Evolutionary conservation across 805 yeast genomes (phyloP), one percentile per base, ranked within the genome.

Genomic region (Wickerhamomyces pijperi): DNA sequence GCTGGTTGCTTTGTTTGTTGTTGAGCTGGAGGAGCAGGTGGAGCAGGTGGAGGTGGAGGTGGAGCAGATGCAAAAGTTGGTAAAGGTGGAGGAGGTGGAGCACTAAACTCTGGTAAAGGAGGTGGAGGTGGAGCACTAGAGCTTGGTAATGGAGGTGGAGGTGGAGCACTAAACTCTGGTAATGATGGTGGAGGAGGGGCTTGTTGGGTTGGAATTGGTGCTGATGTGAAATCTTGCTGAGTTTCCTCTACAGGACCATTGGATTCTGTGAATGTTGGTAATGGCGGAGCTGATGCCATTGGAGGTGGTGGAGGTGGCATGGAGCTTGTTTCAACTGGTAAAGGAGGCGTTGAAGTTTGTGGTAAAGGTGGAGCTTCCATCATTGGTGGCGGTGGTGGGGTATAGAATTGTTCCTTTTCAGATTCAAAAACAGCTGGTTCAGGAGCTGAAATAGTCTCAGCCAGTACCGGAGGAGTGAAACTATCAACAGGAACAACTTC

Each of bases 131-230:
- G 56, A 4, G 57, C 54, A 18, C 55, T 38, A 18, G 51, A 49
- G n/a, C 48, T 36, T 7, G 59, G 58, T 4, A 56, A 44, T 14
- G 47, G 44, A 13, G 50, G 44, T 14, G 40, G 38, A 9, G 36
- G 37, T 15, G 44, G 45, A 31, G 42, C 38, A 9, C 52, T 43
- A 13, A 55, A 48, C 13, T 55, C 51, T 11, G 70, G 63, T 6
- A 67, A 53, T 5, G 62, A 55, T 5, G 67, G 63, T 6, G 67
- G 56, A 7, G 61, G 35, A 5, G 61, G 48, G 44, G 56, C 37
- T 15, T 36, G 36, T 19, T 59, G 54, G 6, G 57, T 52, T 4
- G 55, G 50, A 17, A 52, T 42, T 21, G 52, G 50, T n/a, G 49
- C n/a, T n/a, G n/a, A n/a, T n/a, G n/a, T n/a, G n/a, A n/a, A n/a